phyloP scores from a whole-genome alignment of 1,284 basidiomycete genomes.

The Waitea zeae region DNA sequence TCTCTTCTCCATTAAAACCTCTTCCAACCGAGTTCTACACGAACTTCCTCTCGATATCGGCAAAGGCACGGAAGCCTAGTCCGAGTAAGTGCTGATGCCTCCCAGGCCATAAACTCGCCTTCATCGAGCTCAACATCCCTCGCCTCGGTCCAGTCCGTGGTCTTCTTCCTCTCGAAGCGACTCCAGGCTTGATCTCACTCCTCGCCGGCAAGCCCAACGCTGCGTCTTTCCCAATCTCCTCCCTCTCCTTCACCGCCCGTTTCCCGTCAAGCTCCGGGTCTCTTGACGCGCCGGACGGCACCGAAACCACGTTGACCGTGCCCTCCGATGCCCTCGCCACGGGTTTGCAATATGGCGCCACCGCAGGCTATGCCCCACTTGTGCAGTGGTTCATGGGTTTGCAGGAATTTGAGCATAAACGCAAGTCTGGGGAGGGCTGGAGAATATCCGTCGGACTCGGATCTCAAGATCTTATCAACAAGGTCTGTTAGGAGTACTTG shows the following conservation, averaged over 20 bases:
- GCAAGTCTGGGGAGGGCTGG: constrained; percentile 47
- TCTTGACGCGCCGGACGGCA: constrained; percentile 15
- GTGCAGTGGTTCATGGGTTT: constrained; percentile 49
- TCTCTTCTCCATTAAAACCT: too few relatives aligned
- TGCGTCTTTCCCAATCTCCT: constrained; percentile 79
- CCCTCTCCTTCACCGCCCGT: constrained; percentile 40
- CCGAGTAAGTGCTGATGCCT: constrained; percentile 28
- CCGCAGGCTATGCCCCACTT: constrained; percentile 50
- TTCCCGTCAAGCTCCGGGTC: too few relatives aligned
- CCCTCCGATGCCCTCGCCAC: constrained; percentile 37
- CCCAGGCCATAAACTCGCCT: not conserved
- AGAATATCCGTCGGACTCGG: constrained; percentile 65
- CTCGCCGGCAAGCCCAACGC: constrained; percentile 83
- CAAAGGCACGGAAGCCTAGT: constrained; percentile 38
- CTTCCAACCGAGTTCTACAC: constrained; percentile 34
- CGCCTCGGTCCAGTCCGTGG: constrained; percentile 16
- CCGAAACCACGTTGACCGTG: constrained; percentile 31
- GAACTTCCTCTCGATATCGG: constrained; percentile 35
- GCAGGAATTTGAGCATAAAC: constrained; percentile 48
- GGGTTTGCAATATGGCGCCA: constrained; percentile 67
- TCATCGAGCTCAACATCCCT: not conserved
- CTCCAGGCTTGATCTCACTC: constrained; percentile 72
- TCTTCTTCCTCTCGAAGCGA: constrained; percentile 62
- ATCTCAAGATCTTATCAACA: constrained; percentile 79
- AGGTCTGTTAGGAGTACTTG: too few relatives aligned